Percentiles rank a stretch among this genome's conserved stretches.
phyloP scores from a whole-genome alignment of 2,329 filamentous ascomycete species.

The Penicillium sp. region DNA sequence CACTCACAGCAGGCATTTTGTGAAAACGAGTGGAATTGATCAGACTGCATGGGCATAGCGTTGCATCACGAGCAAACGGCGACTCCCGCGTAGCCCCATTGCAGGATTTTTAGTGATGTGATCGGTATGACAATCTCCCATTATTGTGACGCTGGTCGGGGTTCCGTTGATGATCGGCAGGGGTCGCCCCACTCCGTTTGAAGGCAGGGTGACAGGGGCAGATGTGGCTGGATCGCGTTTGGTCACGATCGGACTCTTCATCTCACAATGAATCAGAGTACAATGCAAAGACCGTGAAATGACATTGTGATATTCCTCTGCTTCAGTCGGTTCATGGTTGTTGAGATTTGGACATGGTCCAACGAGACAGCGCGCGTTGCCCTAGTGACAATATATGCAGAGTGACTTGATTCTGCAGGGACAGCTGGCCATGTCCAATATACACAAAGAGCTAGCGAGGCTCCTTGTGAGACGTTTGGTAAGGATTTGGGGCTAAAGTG shows the following conservation, averaged over 20 bases:
- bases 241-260: not conserved
- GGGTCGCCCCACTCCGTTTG: slow-evolving; percentile 17
- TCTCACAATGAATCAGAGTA: not conserved
- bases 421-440: not conserved
- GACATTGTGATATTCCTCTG: not conserved
- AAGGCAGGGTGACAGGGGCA: slow-evolving; percentile 1
- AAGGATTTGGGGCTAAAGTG: too few species aligned
- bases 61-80: not conserved
- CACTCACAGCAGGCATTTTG: too few species aligned
- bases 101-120: slow-evolving; percentile 16
- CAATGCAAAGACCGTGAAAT: not conserved
- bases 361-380: not conserved
- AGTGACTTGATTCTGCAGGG: too few species aligned
- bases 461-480: too few species aligned
- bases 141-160: slow-evolving; percentile 8
- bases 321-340: not conserved
- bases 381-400: too few species aligned
- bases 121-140: slow-evolving; percentile 15
- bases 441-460: not conserved
- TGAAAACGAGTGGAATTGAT: not conserved
- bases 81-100: not conserved
- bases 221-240: slow-evolving; percentile 1
- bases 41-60: slow-evolving; percentile 1
- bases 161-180: slow-evolving; percentile 19
- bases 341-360: not conserved